These are phyloP conservation scores for Aspergillus latus DNA, from an alignment of 2,329 filamentous ascomycete genomes.

Conservation along the genomic window DNA sequence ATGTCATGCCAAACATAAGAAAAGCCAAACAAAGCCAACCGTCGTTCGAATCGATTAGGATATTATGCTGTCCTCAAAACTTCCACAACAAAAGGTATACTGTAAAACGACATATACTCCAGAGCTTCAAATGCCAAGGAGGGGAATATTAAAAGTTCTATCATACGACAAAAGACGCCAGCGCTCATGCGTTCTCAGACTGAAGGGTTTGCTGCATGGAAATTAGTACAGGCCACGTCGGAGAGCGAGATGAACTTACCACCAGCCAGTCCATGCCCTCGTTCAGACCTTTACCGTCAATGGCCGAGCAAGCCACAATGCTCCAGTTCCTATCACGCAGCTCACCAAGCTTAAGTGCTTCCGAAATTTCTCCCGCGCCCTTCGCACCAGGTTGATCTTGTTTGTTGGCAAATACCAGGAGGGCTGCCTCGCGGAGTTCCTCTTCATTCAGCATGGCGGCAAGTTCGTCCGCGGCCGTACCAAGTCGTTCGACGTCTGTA, in stretches of 20 bases:
- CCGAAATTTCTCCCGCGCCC: conserved; percentile 93
- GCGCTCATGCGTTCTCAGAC: conserved; percentile 43
- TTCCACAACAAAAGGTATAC: conserved; percentile 28
- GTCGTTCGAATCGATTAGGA: conserved; percentile 29
- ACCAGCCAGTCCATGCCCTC: conserved; percentile 99
- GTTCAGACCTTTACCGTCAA: conserved; percentile 89
- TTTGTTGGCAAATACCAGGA: conserved; percentile 98
- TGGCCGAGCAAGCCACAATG: conserved; percentile 95
- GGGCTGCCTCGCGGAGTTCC: conserved; percentile 85
- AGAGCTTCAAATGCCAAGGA: conserved; percentile 23
- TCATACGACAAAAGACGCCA: conserved; percentile 30
- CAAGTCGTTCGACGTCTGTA: conserved; percentile 92
- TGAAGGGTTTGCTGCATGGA: conserved; percentile 44
- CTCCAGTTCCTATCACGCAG: conserved; percentile 98
- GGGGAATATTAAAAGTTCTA: conserved; percentile 34
- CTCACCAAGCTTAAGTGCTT: conserved; percentile 85
- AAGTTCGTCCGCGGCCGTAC: conserved; percentile 89
- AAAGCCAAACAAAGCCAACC: background rate
- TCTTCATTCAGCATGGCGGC: conserved; percentile 96
- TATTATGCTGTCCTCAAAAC: conserved; percentile 33
- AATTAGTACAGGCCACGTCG: conserved; percentile 14
- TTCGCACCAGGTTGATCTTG: conserved; percentile 97
- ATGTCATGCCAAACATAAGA: conserved; percentile 11
- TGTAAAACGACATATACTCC: conserved; percentile 37
- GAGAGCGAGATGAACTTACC: conserved; percentile 52